Base-by-base conservation (phyloP, 75 land plant genomes). In the Azolla pinnata region DNA sequence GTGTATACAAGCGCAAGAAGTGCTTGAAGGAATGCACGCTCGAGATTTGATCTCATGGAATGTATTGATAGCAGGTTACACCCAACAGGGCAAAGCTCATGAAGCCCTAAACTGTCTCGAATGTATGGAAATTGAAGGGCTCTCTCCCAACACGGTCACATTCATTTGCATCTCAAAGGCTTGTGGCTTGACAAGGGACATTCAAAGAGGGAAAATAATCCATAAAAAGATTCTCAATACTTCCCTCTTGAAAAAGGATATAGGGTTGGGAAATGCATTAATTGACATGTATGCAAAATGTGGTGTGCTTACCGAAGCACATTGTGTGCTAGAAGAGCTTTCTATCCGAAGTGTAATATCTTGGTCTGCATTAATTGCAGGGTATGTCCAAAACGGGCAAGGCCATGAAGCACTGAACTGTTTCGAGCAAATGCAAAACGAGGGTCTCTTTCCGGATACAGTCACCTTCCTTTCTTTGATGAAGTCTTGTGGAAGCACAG, bases 171-270 rank as follows among this genome's bases (percentile, higher is more conserved):
- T 64, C n/a, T 44, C 54, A 30, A 29, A 26, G 5, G 33, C n/a
- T n/a, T n/a, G n/a, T n/a, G n/a, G n/a, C n/a, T n/a, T n/a, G n/a
- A n/a, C 66, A 64, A 35, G 5, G 12, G 12, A 35, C 12, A 12
- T 5, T 35, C 40, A 35, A 12, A 5, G 10, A 12, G 40, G 5
- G 40, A 5, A 5, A 12, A 12, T 35, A 35, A 52, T 33, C 1
- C 33, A 53, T n/a, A 79, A 57, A 47, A 10, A 54, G 31, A 56
- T 65, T 35, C 86, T 54, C 31, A 18, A 69, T 29, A 79, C 68
- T 42, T 75, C 85, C 0, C 71, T 86, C 42, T 70, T 86, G 38
- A 71, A 86, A 49, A 24, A 29, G n/a, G 24, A 59, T 29, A 24
- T 51, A 29, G 60, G 49, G 14, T 47, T 32, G 8, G 32, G 61